Evolutionary conservation across 345 rosid species (phyloP).

Genomic region (Eucalyptus globulus): DNA sequence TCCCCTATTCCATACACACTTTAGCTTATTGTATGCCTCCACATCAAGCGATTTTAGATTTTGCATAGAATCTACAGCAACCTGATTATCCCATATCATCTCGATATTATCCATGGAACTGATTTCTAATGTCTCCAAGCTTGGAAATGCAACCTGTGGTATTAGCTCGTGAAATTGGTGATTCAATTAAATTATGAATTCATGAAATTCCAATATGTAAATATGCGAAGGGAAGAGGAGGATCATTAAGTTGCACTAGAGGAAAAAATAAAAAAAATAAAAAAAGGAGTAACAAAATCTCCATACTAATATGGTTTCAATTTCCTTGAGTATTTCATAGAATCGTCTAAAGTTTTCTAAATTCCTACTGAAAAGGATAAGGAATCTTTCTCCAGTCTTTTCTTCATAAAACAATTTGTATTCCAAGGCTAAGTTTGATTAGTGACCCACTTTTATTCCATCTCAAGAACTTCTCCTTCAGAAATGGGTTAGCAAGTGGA

Average conservation of each 20-base stretch:
- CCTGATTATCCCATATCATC: background rate
- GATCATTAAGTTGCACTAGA: background rate
- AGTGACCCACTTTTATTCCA: too few relatives aligned
- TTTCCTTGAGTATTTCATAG: background rate
- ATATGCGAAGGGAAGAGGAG: background rate
- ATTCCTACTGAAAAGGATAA: too few relatives aligned
- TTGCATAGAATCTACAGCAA: background rate
- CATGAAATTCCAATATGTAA: too few relatives aligned
- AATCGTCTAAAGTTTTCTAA: background rate
- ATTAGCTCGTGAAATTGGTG: accelerated
- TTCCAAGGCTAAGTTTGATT: too few relatives aligned
- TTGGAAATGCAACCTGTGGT: background rate
- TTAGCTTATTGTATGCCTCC: background rate
- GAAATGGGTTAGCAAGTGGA: too few relatives aligned
- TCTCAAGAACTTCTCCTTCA: too few relatives aligned
- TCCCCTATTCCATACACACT: background rate
- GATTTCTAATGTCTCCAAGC: background rate
- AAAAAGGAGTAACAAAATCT: background rate
- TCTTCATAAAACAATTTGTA: accelerated
- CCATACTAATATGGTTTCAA: background rate
- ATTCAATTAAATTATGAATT: background rate
- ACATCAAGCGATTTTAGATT: background rate
- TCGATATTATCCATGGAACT: accelerated
- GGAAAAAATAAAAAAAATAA: too few relatives aligned
- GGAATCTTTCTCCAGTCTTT: too few relatives aligned